Percentiles rank a stretch among this genome's conserved stretches.
Evolutionary conservation across 2,329 filamentous ascomycete genomes (phyloP).

Genomic region (Myriosclerotinia curreyana): DNA sequence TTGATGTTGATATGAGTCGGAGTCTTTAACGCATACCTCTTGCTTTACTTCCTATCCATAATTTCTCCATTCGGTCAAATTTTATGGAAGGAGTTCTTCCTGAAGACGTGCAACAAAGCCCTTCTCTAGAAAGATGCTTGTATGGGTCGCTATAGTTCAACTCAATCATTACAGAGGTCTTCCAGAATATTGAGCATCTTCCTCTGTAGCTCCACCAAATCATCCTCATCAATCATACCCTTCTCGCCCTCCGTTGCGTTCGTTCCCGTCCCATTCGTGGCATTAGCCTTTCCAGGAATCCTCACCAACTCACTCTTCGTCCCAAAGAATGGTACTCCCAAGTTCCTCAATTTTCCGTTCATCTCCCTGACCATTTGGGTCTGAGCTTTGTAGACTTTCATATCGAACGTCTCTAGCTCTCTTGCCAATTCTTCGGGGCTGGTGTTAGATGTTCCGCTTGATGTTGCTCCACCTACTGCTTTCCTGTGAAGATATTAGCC

Average conservation of each 20-base stretch:
- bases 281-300: conserved; percentile 35
- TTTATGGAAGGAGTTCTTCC: conserved; percentile 22
- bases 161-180: conserved; percentile 46
- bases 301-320: conserved; percentile 46
- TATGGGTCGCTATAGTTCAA: neutral
- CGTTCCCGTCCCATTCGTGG: conserved; percentile 12
- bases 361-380: conserved; percentile 58
- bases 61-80: conserved; percentile 18
- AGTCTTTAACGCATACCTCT: neutral
- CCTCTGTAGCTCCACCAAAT: conserved; percentile 46
- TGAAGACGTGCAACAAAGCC: conserved; percentile 22
- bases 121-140: conserved; percentile 10
- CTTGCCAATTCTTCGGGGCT: conserved; percentile 46
- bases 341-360: conserved; percentile 50
- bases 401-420: conserved; percentile 57
- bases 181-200: conserved; percentile 50
- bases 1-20: conserved; percentile 5
- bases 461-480: conserved; percentile 46
- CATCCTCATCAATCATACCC: conserved; percentile 41
- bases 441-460: conserved; percentile 33
- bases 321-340: conserved; percentile 62
- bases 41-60: neutral
- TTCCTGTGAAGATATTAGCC: conserved; percentile 38
- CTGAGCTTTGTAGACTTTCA: conserved; percentile 60
- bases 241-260: conserved; percentile 28